Percentiles rank a stretch among this genome's conserved stretches.
Evolutionary conservation across 345 rosid genomes (phyloP).

Genomic region (Brassica rapa): DNA sequence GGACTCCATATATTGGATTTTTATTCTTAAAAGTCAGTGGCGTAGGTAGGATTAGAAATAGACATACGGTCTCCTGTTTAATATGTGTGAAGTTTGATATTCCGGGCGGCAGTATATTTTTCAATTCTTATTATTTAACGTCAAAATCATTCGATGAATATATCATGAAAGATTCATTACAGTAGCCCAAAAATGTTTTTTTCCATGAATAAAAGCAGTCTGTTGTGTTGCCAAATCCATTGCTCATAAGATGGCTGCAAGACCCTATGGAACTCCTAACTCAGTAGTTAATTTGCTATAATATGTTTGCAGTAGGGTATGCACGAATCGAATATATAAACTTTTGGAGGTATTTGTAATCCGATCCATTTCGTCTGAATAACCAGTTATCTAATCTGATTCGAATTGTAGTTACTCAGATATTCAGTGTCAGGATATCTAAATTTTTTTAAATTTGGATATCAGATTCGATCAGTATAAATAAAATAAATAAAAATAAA

Average conservation of each 20-base stretch:
- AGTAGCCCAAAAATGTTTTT: neutral
- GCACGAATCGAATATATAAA: too few species aligned
- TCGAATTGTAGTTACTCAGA: too few species aligned
- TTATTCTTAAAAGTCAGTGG: neutral
- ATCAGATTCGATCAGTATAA: too few species aligned
- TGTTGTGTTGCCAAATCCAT: neutral
- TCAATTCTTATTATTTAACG: neutral
- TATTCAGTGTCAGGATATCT: too few species aligned
- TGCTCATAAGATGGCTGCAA: neutral
- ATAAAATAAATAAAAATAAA: too few species aligned
- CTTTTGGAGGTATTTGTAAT: too few species aligned
- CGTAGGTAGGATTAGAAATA: neutral
- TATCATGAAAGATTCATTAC: neutral
- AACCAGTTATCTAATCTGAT: too few species aligned
- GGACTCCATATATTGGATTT: neutral
- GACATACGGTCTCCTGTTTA: neutral
- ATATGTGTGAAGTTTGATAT: too few species aligned
- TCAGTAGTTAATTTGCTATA: neutral
- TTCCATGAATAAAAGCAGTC: neutral
- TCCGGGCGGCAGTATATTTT: neutral
- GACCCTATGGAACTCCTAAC: neutral
- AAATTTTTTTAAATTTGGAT: too few species aligned
- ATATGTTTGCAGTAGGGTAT: neutral
- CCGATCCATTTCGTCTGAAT: too few species aligned
- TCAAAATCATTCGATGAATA: neutral